Percentiles rank a stretch among this genome's conserved stretches.
phyloP scores from a whole-genome alignment of 306 rosid species.

The Adenanthera pavonina region DNA sequence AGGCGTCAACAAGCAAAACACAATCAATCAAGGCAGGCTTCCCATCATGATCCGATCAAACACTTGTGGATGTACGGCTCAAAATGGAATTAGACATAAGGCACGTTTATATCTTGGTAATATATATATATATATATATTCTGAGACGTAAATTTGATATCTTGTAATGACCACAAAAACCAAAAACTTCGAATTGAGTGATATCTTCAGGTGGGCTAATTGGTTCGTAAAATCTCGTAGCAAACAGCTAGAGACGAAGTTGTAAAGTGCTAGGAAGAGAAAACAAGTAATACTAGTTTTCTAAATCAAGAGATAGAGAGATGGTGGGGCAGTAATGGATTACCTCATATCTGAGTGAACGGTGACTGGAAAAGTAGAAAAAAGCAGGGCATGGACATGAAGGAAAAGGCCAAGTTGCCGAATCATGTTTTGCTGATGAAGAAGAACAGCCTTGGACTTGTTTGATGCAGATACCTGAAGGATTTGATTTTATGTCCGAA shows the following conservation, averaged over 20 bases:
- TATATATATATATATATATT: no score
- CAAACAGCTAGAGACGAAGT: not conserved
- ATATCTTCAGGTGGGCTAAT: not conserved
- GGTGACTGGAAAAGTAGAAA: slow-evolving; percentile 10
- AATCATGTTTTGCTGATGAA: not conserved
- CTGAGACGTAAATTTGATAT: not conserved
- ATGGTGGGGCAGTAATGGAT: slow-evolving; percentile 7
- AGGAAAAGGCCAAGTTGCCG: not conserved
- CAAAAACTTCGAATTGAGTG: no score
- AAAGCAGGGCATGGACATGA: slow-evolving; percentile 30
- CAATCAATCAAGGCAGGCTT: not conserved
- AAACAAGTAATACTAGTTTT: not conserved
- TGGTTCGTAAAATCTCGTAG: not conserved
- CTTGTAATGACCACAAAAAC: not conserved
- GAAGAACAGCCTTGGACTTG: not conserved
- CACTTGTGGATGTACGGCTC: not conserved
- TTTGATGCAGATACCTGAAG: slow-evolving; percentile 6
- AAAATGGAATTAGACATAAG: not conserved
- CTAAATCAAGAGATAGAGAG: not conserved
- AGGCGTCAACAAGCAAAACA: not conserved
- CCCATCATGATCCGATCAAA: not conserved
- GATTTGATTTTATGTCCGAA: not conserved
- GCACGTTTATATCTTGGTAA: not conserved
- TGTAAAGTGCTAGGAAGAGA: slow-evolving; percentile 20
- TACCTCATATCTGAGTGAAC: slow-evolving; percentile 38